Evolutionary conservation across 768 basidiomycete genomes (phyloP), one percentile per base, ranked within the genome.

Genomic region (Collybia sordida): DNA sequence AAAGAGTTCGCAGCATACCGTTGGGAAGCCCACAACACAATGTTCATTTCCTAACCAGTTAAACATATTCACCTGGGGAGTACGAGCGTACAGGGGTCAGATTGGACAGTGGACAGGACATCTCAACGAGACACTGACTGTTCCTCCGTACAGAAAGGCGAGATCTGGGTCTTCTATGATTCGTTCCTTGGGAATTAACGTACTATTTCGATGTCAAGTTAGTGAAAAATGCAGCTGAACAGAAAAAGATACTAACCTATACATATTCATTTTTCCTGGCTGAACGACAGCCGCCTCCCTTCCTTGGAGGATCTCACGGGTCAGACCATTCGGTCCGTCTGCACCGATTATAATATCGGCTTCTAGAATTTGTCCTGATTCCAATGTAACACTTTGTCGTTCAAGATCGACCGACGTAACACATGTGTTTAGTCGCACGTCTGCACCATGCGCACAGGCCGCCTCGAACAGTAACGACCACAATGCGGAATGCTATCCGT

Each of bases 341-440:
- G 83, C 81, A 12, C 82, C 82, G 43, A 85, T 64, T 49, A 85
- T 70, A 19, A 83, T 69, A 58, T 85, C 75, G 15, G 74, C 79
- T 4, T 51, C 61, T 11, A 82, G 45, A 9, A 61, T 66, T 31
- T 73, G 64, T 3, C 82, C 81, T 8, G 65, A 68, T 8, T 65
- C 65, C 3, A 74, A 54, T 0, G 59, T 70, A 6, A 75, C 72
- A 35, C 55, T 61, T 23, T 63, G 61, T 25, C 49, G 51, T 18
- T 61, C 45, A 14, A 62, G 42, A 42, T 73, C 65, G 19, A 72
- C 51, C 1, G 53, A 52, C 1, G 51, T 50, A 1, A 75, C 77
- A 15, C 48, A 57, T 4, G 63, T 49, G 23, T 67, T 64, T 15
- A 70, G 61, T 21, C 65, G 68, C 31, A 83, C 58, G 15, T 65